Percentiles rank a stretch among this genome's conserved stretches.
These are phyloP conservation scores for Candida nitratophila DNA, from an alignment of 805 yeast genomes.

Conservation along the genomic window DNA sequence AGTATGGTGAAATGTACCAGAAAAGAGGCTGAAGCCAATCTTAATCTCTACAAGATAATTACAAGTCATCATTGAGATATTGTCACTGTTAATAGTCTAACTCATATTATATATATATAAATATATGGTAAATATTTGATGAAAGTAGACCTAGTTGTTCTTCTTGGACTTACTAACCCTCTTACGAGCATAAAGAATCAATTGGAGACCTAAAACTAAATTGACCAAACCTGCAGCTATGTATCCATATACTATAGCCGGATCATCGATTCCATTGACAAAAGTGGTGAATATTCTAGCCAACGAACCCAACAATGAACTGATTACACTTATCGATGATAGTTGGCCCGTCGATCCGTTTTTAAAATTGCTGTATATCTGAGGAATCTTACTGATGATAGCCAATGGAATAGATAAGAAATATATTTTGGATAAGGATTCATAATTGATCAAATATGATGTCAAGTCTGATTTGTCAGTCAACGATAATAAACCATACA, in stretches of 20 bases:
- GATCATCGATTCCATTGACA: constrained; percentile 26
- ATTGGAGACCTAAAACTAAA: constrained; percentile 26
- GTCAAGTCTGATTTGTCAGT: neutral
- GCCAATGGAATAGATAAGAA: constrained; percentile 29
- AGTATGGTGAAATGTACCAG: neutral
- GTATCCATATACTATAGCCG: constrained; percentile 25
- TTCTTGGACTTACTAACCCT: constrained; percentile 8
- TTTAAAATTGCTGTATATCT: constrained; percentile 28
- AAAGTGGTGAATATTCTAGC: constrained; percentile 34
- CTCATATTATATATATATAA: too few species aligned
- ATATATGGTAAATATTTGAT: too few species aligned
- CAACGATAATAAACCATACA: constrained; percentile 4
- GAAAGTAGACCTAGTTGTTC: neutral
- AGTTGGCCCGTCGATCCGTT: constrained; percentile 36
- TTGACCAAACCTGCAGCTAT: constrained; percentile 26
- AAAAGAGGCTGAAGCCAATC: neutral
- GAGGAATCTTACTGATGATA: constrained; percentile 33
- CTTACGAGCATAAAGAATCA: constrained; percentile 23
- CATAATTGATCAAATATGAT: constrained; percentile 16
- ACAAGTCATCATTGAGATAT: neutral
- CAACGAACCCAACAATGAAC: constrained; percentile 28
- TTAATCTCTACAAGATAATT: neutral
- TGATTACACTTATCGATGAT: constrained; percentile 29
- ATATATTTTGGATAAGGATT: constrained; percentile 18
- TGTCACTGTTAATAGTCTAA: too few species aligned